Conservation (phyloP, 768 basidiomycete genomes). For the Infundibulicybe gibba region DNA sequence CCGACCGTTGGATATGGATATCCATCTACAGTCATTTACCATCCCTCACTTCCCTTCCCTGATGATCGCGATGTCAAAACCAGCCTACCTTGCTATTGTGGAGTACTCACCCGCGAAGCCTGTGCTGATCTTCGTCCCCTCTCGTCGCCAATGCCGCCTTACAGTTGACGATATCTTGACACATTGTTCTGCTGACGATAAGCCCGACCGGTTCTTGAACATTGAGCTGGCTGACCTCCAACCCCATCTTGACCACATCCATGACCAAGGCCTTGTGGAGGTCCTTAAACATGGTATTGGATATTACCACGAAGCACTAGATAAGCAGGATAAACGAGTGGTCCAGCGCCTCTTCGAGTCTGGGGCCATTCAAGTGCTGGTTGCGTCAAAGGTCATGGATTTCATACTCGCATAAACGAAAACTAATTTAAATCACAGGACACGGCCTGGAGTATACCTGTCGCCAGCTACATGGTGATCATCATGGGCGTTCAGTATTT, state of each 20-base stretch:
- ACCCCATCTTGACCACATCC: conserved; percentile 84
- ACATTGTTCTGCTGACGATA: conserved; percentile 85
- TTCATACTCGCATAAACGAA: background rate
- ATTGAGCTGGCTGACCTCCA: conserved; percentile 79
- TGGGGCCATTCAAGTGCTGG: conserved; percentile 91
- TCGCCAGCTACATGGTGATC: conserved; percentile 95
- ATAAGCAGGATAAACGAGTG: conserved; percentile 90
- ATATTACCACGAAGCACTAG: conserved; percentile 92
- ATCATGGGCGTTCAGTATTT: conserved; percentile 99
- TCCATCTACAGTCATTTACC: conserved; percentile 92
- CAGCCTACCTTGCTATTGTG: conserved; percentile 88
- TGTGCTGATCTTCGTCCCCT: conserved; percentile 90
- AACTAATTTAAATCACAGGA: conserved; percentile 48
- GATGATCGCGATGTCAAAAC: conserved; percentile 99
- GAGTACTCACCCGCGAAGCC: conserved; percentile 87
- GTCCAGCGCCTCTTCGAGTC: conserved; percentile 90
- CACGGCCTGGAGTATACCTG: conserved; percentile 93
- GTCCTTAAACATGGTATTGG: conserved; percentile 88
- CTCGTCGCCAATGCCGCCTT: conserved; percentile 88
- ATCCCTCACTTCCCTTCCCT: conserved; percentile 98
- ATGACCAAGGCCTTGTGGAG: conserved; percentile 72
- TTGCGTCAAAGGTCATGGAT: conserved; percentile 78
- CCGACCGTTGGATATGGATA: conserved; percentile 95
- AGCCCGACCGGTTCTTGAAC: conserved; percentile 85
- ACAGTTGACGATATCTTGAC: conserved; percentile 89